Percentiles rank a stretch among this genome's conserved stretches.
Conservation (phyloP, 345 rosid genomes). For the Eucalyptus regnans region DNA sequence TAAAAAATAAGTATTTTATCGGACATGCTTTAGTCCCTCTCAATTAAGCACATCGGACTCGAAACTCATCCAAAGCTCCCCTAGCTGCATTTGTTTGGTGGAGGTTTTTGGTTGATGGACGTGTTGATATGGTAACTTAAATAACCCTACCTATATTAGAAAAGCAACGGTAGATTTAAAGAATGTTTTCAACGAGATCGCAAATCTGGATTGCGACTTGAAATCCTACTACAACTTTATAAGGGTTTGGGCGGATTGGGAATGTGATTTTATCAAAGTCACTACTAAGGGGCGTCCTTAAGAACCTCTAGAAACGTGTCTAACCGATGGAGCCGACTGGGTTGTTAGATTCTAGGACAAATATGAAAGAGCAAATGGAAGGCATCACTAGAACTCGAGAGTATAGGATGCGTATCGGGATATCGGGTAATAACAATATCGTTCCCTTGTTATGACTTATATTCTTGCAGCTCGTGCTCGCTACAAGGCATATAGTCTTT, state of each 20-base stretch:
- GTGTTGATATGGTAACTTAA: not conserved
- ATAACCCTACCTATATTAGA: not conserved
- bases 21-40: no score
- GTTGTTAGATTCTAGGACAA: not conserved
- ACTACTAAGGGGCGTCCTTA: not conserved
- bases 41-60: not conserved
- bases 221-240: not conserved
- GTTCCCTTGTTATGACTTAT: not conserved
- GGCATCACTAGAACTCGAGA: not conserved
- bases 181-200: not conserved
- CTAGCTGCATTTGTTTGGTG: not conserved
- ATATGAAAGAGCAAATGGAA: not conserved
- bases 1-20: no score
- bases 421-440: not conserved
- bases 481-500: not conserved
- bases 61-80: not conserved
- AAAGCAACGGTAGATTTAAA: not conserved
- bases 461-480: not conserved
- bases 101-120: not conserved
- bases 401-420: not conserved
- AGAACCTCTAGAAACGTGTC: not conserved
- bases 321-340: not conserved
- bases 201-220: not conserved
- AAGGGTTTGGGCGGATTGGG: not conserved
- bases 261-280: not conserved